Base-by-base conservation (phyloP, 1,284 basidiomycete genomes). In the Tilletia walkeri region DNA sequence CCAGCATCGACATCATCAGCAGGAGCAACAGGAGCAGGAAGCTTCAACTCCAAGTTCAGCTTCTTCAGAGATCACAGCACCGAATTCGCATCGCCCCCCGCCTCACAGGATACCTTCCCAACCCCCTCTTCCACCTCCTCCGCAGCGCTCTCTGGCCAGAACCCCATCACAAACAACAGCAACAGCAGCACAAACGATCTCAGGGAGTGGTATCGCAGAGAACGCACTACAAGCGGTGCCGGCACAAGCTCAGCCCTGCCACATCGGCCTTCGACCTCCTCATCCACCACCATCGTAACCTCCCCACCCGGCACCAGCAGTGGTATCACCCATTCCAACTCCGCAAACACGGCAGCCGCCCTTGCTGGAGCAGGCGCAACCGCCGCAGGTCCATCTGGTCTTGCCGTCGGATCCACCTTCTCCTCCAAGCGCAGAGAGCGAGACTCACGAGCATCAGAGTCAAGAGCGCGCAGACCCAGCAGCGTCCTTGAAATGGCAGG, bases 401-500 rank as follows among this genome's bases (percentile, higher is more conserved):
- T 53, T 2, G 50, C 18, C 50, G 50, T 53, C 50, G 20, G 10
- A 7, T 53, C 50, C 20, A 18, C 4, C 38, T 38, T 18, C 59
- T 9, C 59, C 34, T 10, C 18, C 59, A 63, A 39, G 36, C 59
- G 59, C 34, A 38, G 36, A 16, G 59, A 63, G 30, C 34, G 38
- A 63, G 59, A 63, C 4, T 39, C 59, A 18, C 59, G 59, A 2
- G 36, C 36, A 20, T 63, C 59, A 18, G 59, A 63, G 6, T 63
- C 59, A 1, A 63, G 36, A 34, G 38, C 65, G 18, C 68, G 72
- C 16, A 65, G 70, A 20, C 76, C 77, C 7, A 78, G 78, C 73
- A 80, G 77, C 70, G 77, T 80, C 54, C 75, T 80, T 38, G 78
- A 80, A 45, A 76, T 78, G n/a, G 77, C 77, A 45, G 77, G 77